Evolutionary conservation across 257 asterid genomes (phyloP).

Genomic region (Solanum paucissectum): DNA sequence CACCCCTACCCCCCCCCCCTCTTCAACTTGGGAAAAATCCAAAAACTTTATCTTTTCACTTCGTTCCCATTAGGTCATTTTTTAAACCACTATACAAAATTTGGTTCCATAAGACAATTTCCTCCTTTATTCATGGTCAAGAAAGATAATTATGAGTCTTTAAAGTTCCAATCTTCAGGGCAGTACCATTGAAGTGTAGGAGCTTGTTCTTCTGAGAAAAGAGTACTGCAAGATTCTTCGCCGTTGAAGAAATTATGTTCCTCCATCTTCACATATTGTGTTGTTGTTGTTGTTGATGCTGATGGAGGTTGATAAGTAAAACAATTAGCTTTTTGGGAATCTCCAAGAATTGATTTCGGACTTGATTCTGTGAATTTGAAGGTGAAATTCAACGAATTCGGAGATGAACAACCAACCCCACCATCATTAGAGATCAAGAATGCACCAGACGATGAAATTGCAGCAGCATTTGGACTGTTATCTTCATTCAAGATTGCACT

Average conservation of each 20-base stretch:
- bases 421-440: conserved; percentile 16
- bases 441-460: conserved; percentile 38
- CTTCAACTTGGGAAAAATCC: neutral
- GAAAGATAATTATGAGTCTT: neutral
- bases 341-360: conserved; percentile 26
- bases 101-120: neutral
- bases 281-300: neutral
- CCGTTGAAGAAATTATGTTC: conserved; percentile 53
- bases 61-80: neutral
- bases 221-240: conserved; percentile 64
- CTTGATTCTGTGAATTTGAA: conserved; percentile 14
- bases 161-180: conserved; percentile 65
- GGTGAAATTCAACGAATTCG: neutral
- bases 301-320: neutral
- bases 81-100: neutral
- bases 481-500: conserved; percentile 79
- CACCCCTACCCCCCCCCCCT: neutral
- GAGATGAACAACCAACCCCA: neutral
- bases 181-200: conserved; percentile 77
- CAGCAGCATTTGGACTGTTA: conserved; percentile 25
- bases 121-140: neutral
- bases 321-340: conserved; percentile 13
- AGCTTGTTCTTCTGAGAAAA: conserved; percentile 77
- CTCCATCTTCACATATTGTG: conserved; percentile 1
- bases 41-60: neutral